phyloP scores from a whole-genome alignment of 306 rosid genomes.

The Corylus avellana region DNA sequence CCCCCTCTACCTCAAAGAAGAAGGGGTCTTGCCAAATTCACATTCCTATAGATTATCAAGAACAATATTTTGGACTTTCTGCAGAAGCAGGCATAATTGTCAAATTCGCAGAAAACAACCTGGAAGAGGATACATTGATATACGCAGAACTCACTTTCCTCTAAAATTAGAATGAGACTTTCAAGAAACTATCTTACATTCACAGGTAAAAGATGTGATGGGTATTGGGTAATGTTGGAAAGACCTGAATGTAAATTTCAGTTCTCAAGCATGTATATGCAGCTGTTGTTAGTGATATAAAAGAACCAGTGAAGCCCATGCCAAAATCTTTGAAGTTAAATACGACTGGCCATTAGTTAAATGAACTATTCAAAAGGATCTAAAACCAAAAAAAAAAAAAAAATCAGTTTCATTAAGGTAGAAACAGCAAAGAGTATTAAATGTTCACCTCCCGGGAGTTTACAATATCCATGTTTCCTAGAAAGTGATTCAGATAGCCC shows the following conservation, averaged over 20 bases:
- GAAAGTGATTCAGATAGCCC: constrained; percentile 75
- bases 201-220: background rate
- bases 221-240: background rate
- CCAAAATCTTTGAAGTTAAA: background rate
- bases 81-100: constrained; percentile 7
- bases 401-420: background rate
- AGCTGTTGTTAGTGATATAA: background rate
- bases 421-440: constrained; percentile 12
- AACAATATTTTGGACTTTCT: constrained; percentile 8
- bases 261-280: background rate
- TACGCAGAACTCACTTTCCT: background rate
- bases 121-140: background rate
- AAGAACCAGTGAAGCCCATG: background rate
- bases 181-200: background rate
- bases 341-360: background rate
- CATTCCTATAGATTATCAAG: background rate
- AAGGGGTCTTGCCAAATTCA: background rate
- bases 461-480: constrained; percentile 79
- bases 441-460: constrained; percentile 81
- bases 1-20: background rate
- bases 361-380: background rate
- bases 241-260: background rate
- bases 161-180: background rate
- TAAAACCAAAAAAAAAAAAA: background rate
- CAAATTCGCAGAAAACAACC: constrained; percentile 8